phyloP scores from a whole-genome alignment of 1,139 yeast species.

The Debaryomyces nepalensis region DNA sequence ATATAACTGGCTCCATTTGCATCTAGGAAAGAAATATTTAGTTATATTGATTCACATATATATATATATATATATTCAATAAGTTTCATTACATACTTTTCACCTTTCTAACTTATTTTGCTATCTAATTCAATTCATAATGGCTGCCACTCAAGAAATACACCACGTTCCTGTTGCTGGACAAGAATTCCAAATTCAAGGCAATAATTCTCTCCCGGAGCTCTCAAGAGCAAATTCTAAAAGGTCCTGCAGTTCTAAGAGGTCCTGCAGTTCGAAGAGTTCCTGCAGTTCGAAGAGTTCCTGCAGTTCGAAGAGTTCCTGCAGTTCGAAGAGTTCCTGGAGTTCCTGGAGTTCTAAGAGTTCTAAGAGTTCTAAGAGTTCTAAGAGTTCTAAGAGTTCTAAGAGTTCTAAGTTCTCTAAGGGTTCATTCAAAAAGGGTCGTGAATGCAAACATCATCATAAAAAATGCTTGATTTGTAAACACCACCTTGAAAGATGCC shows the following conservation, averaged over 20 bases:
- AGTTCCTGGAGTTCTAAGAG: background rate
- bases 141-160: conserved; percentile 6
- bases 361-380: background rate
- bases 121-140: background rate
- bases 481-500: too few species aligned
- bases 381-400: background rate
- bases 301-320: background rate
- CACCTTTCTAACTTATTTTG: conserved; percentile 11
- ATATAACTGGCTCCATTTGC: background rate
- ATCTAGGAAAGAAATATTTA: background rate
- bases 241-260: background rate
- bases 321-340: background rate
- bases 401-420: background rate
- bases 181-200: conserved; percentile 7
- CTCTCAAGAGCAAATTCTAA: too few species aligned
- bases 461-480: background rate
- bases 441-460: too few species aligned
- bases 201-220: background rate
- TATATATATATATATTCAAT: background rate
- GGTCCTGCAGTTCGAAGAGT: background rate
- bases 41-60: background rate
- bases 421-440: background rate
- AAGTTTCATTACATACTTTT: conserved; percentile 7
- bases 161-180: conserved; percentile 3
- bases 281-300: background rate